Base-by-base conservation (phyloP, 305 asterid species). In the Ajuga reptans region DNA sequence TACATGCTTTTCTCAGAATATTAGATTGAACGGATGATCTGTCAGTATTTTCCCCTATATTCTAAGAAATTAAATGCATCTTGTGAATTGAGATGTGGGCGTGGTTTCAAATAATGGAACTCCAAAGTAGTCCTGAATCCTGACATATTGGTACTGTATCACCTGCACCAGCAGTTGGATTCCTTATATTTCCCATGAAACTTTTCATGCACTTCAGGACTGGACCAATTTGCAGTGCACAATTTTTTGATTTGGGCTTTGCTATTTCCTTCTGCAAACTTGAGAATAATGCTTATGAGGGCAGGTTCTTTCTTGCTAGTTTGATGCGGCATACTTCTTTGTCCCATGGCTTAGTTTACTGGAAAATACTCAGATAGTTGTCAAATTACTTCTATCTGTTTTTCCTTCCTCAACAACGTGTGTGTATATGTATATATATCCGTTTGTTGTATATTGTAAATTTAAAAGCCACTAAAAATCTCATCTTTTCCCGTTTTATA, bases 1-100 rank as follows among this genome's bases (percentile, higher is more conserved):
- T 94, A 86, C 57, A 61, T 64, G 24, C 77, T 45, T 37, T 37
- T 71, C 75, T 72, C 66, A 18, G 60, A 53, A 46, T 61, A 58
- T 51, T 51, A 73, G 53, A 46, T 71, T 24, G 45, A 59, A 58
- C 33, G n/a, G 63, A 21, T 64, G 54, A 72, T 64, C 46, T 68
- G 56, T 29, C 33, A 52, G 31, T 67, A 14, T 54, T 55, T n/a
- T 42, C 46, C 29, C 34, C 27, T 21, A 12, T 45, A 10, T 31
- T 17, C 12, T 58, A 54, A 45, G 29, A 65, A 63, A 43, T 64
- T 73, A 69, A 47, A 60, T 57, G 60, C 53, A 33, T 74, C 29
- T 50, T 62, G 17, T 49, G 74, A 21, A 55, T 62, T 75, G 68
- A 15, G 14, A 24, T 60, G 21, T 15, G 17, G 42, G 3, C 71